Conservation (phyloP, 768 basidiomycete species). For the Amanita brunnescens region DNA sequence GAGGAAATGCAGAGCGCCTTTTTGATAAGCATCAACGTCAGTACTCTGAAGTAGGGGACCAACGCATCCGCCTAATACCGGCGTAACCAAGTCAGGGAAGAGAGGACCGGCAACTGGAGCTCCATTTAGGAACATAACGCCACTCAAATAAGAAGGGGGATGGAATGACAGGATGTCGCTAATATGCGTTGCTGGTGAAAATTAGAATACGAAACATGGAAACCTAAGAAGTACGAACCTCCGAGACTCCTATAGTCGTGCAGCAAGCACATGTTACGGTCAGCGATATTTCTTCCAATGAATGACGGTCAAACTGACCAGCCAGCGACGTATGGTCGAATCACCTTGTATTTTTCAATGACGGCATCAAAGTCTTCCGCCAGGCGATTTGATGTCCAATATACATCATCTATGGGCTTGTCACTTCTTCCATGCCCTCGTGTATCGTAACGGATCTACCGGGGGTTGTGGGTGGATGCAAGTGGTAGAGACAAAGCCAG, state of each 20-base stretch:
- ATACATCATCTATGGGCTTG: slow-evolving; percentile 17
- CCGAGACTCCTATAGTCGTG: not conserved
- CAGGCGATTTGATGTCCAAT: slow-evolving; percentile 20
- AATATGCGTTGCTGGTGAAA: not conserved
- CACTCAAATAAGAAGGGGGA: not conserved
- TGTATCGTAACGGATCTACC: slow-evolving; percentile 24
- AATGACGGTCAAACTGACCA: slow-evolving; percentile 15
- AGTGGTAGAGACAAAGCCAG: not conserved
- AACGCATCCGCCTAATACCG: not conserved
- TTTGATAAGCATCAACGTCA: not conserved
- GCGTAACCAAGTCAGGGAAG: not conserved
- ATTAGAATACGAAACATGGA: not conserved
- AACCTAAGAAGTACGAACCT: too few species aligned
- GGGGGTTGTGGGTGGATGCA: not conserved
- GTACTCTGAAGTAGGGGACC: not conserved
- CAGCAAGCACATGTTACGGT: not conserved
- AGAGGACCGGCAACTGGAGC: not conserved
- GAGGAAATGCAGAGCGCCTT: not conserved
- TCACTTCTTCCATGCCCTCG: slow-evolving; percentile 26
- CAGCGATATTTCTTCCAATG: not conserved
- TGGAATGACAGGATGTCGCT: not conserved
- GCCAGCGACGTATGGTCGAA: slow-evolving; percentile 23
- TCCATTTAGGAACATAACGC: not conserved
- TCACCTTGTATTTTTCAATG: slow-evolving; percentile 19
- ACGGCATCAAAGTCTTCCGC: slow-evolving; percentile 26